Evolutionary conservation across 169 alveolate species (phyloP), one percentile per base, ranked within the genome.

Genomic region (Plasmodium ovale): DNA sequence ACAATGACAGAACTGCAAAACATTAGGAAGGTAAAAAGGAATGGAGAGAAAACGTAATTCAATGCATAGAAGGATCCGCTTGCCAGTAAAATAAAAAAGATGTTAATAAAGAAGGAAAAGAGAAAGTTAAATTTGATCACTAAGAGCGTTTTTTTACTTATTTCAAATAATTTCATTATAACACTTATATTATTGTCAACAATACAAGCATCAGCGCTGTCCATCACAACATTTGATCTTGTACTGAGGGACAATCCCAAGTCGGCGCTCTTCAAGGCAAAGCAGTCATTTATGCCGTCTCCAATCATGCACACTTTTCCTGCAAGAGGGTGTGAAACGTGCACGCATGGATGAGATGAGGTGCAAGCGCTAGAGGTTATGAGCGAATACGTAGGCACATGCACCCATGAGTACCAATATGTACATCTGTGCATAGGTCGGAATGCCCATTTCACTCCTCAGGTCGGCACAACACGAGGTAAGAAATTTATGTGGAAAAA

Each of bases 241-340:
- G 89, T 79, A 58, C 89, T 47, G 37, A 79, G 58, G 19, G 89
- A 79, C 47, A 79, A 53, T 14, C 89, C 89, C 21, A 79, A 29
- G 68, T 79, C 89, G n/a, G 89, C 89, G 19, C 60, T 64, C 27
- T 79, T 79, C 67, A 79, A 42, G 56, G 89, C 89, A 64, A 79
- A 79, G 33, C 89, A 79, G 44, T 79, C 89, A 37, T 79, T 79
- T 79, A 79, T 79, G 9, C 89, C 89, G 37, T 79, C 89, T 47
- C 89, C 89, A 23, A 79, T 79, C 77, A 79, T 79, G 49, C 89
- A 79, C 16, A 79, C 89, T 51, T 79, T 79, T 42, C 89, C 89
- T 79, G 29, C 39, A 25, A 3, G n/a, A 56, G 33, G 9, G 53
- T 6, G 42, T 25, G 29, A 64, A 64, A 29, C 29, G 54, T 21